Conservation (phyloP, 208 protist species). For the Leishmania aethiopica region DNA sequence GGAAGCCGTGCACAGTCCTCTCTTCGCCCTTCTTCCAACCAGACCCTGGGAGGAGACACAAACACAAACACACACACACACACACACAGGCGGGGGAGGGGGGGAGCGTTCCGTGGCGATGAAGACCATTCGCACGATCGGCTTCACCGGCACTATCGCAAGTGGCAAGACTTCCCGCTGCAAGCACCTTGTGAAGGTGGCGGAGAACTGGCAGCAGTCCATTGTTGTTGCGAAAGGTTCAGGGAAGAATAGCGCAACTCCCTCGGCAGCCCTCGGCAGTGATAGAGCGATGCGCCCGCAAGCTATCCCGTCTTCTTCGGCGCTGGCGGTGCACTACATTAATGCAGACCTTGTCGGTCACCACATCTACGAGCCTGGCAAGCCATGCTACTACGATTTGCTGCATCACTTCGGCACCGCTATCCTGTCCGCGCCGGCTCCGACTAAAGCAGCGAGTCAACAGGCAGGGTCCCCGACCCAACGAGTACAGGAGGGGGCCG, state of each 20-base stretch:
- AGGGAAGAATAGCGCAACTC: background rate
- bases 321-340: constrained; percentile 46
- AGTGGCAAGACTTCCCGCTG: constrained; percentile 79
- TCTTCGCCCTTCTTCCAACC: background rate
- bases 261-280: background rate
- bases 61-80: background rate
- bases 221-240: too few relatives aligned
- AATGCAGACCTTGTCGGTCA: constrained; percentile 76
- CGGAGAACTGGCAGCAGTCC: constrained; percentile 16
- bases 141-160: constrained; percentile 83
- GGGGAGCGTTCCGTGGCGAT: background rate
- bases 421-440: constrained; percentile 34
- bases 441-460: background rate
- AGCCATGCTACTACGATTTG: constrained; percentile 63
- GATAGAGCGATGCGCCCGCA: background rate
- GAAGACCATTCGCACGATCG: constrained; percentile 41
- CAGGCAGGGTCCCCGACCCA: background rate
- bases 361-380: constrained; percentile 70
- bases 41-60: background rate
- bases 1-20: background rate
- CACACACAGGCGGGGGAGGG: background rate
- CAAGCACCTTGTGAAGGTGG: constrained; percentile 47
- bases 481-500: background rate
- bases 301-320: constrained; percentile 3
- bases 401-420: constrained; percentile 55